Percentiles rank a stretch among this genome's conserved stretches.
phyloP scores from a whole-genome alignment of 371 early-diverging fungal species.

The Lichtheimia ramosa region DNA sequence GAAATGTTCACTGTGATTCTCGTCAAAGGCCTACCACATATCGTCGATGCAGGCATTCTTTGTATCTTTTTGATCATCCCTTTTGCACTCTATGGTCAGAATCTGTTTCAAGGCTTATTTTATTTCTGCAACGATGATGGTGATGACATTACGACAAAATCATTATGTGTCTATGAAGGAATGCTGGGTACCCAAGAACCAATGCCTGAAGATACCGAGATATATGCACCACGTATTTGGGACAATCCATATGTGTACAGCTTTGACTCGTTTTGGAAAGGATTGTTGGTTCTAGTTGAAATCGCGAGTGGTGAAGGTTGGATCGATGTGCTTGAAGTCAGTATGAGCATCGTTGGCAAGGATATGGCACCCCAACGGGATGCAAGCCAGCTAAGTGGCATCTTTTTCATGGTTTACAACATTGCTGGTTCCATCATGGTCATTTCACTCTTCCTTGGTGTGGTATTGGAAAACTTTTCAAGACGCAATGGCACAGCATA shows the following conservation, averaged over 20 bases:
- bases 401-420: conserved; percentile 69
- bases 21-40: conserved; percentile 56
- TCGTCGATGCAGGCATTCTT: conserved; percentile 60
- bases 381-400: conserved; percentile 51
- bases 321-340: conserved; percentile 62
- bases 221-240: conserved; percentile 66
- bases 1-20: conserved; percentile 64
- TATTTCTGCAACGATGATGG: conserved; percentile 62
- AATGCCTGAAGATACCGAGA: conserved; percentile 28
- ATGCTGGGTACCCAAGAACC: conserved; percentile 30
- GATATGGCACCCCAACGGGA: conserved; percentile 48
- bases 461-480: conserved; percentile 69
- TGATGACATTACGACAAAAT: conserved; percentile 19
- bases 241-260: conserved; percentile 64
- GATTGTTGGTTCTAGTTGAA: conserved; percentile 63
- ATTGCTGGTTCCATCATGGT: conserved; percentile 66
- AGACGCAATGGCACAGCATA: conserved; percentile 64
- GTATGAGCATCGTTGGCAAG: conserved; percentile 57
- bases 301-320: conserved; percentile 75
- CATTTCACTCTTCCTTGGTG: conserved; percentile 67
- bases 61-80: conserved; percentile 63
- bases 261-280: conserved; percentile 65
- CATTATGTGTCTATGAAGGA: conserved; percentile 46
- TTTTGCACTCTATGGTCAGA: conserved; percentile 69
- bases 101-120: conserved; percentile 60